Conservation (phyloP, 257 asterid species). For the Cruciata laevipes region DNA sequence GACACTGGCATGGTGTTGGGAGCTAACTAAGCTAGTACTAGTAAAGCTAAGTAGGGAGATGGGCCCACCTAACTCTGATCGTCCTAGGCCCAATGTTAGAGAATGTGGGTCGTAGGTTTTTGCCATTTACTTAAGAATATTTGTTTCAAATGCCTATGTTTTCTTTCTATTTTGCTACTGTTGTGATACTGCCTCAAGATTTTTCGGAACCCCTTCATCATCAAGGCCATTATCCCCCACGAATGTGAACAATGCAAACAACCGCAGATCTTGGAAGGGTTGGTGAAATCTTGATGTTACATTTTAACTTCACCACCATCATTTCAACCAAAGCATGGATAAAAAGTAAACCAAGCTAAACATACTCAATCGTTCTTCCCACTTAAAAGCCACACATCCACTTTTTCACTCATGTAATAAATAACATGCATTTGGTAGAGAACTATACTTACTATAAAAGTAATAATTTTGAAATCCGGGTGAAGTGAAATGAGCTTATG, state of each 20-base stretch:
- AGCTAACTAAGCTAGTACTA: background rate
- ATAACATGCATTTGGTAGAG: too few relatives aligned
- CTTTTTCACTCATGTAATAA: too few relatives aligned
- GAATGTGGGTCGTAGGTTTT: slow-evolving; percentile 29
- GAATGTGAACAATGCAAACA: background rate
- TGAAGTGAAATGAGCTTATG: too few relatives aligned
- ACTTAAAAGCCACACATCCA: too few relatives aligned
- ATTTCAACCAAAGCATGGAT: background rate
- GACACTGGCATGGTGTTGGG: background rate
- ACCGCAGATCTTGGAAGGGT: slow-evolving; percentile 9
- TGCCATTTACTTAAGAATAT: slow-evolving; percentile 31
- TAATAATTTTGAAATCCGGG: too few relatives aligned
- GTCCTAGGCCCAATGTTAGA: slow-evolving; percentile 18
- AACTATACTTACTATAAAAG: too few relatives aligned
- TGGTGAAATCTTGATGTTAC: slow-evolving; percentile 4
- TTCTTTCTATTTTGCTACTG: slow-evolving; percentile 19
- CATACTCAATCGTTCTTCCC: too few relatives aligned
- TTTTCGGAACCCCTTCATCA: slow-evolving; percentile 18
- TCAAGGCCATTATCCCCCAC: background rate
- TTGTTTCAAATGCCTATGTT: background rate
- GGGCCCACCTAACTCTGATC: slow-evolving; percentile 23
- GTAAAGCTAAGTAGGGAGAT: background rate
- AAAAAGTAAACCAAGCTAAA: too few relatives aligned
- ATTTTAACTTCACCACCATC: background rate
- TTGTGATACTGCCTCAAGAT: slow-evolving; percentile 29